Conservation (phyloP, 257 asterid species). For the Fraxinus excelsior region DNA sequence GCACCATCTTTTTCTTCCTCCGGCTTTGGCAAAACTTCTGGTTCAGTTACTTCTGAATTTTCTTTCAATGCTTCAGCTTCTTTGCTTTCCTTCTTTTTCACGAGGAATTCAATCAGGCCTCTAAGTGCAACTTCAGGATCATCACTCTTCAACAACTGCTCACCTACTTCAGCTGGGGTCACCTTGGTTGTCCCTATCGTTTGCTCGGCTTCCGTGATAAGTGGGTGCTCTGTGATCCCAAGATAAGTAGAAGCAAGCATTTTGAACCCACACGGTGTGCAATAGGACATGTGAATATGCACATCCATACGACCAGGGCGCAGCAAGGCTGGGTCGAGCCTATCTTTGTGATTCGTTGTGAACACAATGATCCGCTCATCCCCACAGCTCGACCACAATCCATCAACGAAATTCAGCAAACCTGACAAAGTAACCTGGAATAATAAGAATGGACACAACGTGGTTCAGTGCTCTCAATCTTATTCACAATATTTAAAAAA, state of each 20-base stretch:
- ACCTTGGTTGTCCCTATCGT: conserved; percentile 36
- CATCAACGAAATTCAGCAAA: conserved; percentile 61
- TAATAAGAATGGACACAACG: not conserved
- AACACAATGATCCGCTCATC: conserved; percentile 62
- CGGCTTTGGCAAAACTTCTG: not conserved
- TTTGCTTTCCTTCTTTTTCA: conserved; percentile 18
- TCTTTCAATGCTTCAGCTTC: not conserved
- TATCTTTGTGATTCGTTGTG: conserved; percentile 61
- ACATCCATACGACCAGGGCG: conserved; percentile 72
- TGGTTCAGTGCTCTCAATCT: not conserved
- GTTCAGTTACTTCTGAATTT: not conserved
- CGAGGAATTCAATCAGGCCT: conserved; percentile 43
- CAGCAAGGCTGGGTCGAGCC: conserved; percentile 54
- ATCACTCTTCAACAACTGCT: conserved; percentile 43
- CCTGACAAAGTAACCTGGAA: conserved; percentile 66
- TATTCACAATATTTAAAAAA: not conserved
- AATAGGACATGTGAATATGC: conserved; percentile 61
- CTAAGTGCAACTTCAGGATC: conserved; percentile 37
- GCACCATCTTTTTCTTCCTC: not conserved
- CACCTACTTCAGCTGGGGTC: conserved; percentile 67
- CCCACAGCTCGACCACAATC: conserved; percentile 70
- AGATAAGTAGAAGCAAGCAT: conserved; percentile 42
- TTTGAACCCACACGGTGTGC: conserved; percentile 43
- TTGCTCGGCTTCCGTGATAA: conserved; percentile 26
- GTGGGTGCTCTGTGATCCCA: conserved; percentile 36